Evolutionary conservation across 129 eudicot species (phyloP).

Genomic region (Pseudognaphalium luteoalbum): DNA sequence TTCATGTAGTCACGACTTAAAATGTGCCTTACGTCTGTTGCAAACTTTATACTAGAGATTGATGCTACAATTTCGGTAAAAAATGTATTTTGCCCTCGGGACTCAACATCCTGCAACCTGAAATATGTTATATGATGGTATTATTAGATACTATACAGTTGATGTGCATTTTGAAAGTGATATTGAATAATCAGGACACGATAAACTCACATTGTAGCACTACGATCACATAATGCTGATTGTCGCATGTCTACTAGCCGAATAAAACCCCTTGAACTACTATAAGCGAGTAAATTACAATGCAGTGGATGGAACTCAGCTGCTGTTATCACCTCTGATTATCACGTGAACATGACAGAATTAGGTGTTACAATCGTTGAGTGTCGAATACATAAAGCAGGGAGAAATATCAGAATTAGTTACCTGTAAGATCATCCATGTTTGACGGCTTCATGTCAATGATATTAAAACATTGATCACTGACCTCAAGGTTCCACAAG

Average conservation of each 20-base stretch:
- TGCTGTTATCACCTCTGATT: constrained; percentile 88
- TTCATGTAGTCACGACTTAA: constrained; percentile 90
- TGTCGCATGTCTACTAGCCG: constrained; percentile 87
- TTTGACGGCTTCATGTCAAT: constrained; percentile 82
- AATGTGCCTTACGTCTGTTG: constrained; percentile 67
- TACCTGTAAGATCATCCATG: constrained; percentile 96
- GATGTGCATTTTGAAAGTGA: background rate
- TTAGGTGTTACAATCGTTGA: background rate
- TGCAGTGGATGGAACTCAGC: constrained; percentile 85
- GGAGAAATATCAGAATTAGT: background rate
- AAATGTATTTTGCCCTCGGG: constrained; percentile 63
- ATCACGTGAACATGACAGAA: constrained; percentile 3
- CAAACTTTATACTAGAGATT: constrained; percentile 72
- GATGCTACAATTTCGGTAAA: constrained; percentile 85
- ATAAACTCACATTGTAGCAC: constrained; percentile 63
- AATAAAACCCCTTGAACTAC: constrained; percentile 86
- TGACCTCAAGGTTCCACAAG: constrained; percentile 88
- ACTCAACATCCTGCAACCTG: constrained; percentile 65
- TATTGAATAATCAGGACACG: background rate
- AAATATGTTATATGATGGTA: background rate
- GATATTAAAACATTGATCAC: constrained; percentile 82
- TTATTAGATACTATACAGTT: background rate
- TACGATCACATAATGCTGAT: constrained; percentile 83
- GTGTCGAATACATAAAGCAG: constrained; percentile 19
- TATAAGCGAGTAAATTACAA: constrained; percentile 80